Conservation (phyloP, 805 yeast genomes). For the Yarrowia phangngaensis region DNA sequence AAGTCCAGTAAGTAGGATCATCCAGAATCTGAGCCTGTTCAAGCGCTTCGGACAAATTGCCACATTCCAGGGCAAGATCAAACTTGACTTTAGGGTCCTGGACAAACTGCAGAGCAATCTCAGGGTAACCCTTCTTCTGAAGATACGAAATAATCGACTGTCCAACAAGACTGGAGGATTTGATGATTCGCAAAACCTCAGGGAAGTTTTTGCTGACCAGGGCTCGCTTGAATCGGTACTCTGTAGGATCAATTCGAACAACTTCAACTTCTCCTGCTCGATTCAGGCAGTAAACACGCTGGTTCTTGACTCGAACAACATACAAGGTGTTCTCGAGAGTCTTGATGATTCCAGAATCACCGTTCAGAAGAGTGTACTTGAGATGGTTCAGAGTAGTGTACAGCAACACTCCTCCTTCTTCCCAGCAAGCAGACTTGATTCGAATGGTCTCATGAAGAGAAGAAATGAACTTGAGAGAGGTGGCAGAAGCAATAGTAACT, state of each 20-base stretch:
- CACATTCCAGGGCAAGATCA: constrained; percentile 91
- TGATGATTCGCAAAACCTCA: constrained; percentile 87
- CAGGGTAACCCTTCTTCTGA: constrained; percentile 94
- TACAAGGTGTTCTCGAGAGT: constrained; percentile 87
- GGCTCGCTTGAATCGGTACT: constrained; percentile 92
- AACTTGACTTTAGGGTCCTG: constrained; percentile 94
- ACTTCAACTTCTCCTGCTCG: constrained; percentile 82
- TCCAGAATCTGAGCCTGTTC: constrained; percentile 80
- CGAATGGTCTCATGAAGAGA: constrained; percentile 95
- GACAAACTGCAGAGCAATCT: constrained; percentile 93
- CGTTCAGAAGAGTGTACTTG: constrained; percentile 87
- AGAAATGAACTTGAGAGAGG: constrained; percentile 62
- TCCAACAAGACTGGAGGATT: constrained; percentile 87
- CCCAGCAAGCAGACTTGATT: constrained; percentile 97
- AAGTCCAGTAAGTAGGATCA: constrained; percentile 68
- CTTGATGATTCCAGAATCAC: constrained; percentile 91
- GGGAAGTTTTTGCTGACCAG: constrained; percentile 82
- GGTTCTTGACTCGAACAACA: constrained; percentile 65
- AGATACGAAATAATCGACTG: constrained; percentile 94
- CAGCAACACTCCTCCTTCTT: constrained; percentile 83
- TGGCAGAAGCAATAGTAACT: constrained; percentile 78
- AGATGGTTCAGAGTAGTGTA: constrained; percentile 95
- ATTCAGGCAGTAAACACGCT: constrained; percentile 71
- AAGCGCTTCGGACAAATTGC: constrained; percentile 80
- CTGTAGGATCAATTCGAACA: constrained; percentile 86